These are phyloP conservation scores for Taiozyma onychis DNA, from an alignment of 1,139 yeast genomes.

Conservation along the genomic window DNA sequence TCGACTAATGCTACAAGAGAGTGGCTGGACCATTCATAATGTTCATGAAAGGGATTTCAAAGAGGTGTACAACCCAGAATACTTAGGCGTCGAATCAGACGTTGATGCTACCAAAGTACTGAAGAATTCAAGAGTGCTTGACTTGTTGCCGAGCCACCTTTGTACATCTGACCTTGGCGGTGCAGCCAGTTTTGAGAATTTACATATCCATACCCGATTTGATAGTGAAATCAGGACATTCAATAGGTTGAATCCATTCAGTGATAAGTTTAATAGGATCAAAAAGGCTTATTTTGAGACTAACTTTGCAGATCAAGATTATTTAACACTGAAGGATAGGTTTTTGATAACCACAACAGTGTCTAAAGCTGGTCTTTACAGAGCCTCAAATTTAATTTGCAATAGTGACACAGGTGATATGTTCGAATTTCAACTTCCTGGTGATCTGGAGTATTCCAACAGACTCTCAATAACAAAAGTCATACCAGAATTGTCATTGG, in stretches of 20 bases:
- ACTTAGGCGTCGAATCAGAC: constrained; percentile 41
- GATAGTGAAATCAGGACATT: constrained; percentile 1
- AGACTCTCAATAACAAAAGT: constrained; percentile 47
- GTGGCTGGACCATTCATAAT: constrained; percentile 51
- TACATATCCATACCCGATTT: constrained; percentile 5
- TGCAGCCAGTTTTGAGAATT: constrained; percentile 28
- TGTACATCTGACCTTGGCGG: constrained; percentile 41
- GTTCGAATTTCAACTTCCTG: constrained; percentile 32
- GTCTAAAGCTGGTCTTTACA: constrained; percentile 40
- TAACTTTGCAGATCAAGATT: neutral
- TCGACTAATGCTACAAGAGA: constrained; percentile 37
- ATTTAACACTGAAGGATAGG: constrained; percentile 1
- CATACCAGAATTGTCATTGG: constrained; percentile 50
- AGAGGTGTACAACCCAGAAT: constrained; percentile 41
- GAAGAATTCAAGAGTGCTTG: constrained; percentile 34
- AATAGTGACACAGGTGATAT: constrained; percentile 42
- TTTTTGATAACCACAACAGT: constrained; percentile 41
- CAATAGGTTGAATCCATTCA: constrained; percentile 7
- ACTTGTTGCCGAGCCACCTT: constrained; percentile 33
- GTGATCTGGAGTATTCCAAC: constrained; percentile 36
- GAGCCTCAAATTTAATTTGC: constrained; percentile 45
- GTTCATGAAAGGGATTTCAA: constrained; percentile 39
- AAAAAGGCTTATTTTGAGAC: constrained; percentile 10
- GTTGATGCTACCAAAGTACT: constrained; percentile 34
- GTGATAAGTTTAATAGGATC: constrained; percentile 12